Conservation (phyloP, 148 eudicot species). For the Vaccinium macrocarpon region DNA sequence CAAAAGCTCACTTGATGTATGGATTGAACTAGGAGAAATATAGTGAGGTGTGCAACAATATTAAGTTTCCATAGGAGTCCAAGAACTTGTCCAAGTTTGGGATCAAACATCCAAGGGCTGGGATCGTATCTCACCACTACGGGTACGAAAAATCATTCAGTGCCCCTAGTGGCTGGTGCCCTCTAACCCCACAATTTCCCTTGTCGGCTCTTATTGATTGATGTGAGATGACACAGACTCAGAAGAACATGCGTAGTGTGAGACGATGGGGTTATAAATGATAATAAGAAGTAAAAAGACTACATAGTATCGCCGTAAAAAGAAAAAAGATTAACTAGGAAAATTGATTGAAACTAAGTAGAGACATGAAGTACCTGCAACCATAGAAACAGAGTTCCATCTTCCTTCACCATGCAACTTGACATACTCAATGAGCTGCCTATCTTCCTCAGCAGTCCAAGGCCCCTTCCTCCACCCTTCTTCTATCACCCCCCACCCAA, state of each 20-base stretch:
- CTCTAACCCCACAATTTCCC: not conserved
- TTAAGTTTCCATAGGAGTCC: not conserved
- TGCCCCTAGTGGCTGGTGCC: not conserved
- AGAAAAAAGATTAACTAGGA: not conserved
- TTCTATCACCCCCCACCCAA: conserved; percentile 56
- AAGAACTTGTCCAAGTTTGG: not conserved
- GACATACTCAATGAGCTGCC: conserved; percentile 65
- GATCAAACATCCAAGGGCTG: not conserved
- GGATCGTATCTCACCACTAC: no score
- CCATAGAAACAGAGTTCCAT: conserved; percentile 82
- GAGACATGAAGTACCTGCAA: conserved; percentile 39
- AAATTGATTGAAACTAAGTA: not conserved
- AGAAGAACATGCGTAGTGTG: not conserved
- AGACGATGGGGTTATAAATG: not conserved
- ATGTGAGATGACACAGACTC: not conserved
- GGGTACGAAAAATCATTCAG: no score
- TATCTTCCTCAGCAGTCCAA: conserved; percentile 88
- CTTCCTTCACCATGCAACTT: conserved; percentile 83
- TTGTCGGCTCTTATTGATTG: not conserved
- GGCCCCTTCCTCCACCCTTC: conserved; percentile 91
- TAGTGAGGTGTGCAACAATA: not conserved
- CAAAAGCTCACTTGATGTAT: not conserved
- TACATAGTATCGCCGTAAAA: not conserved
- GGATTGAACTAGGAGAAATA: not conserved
- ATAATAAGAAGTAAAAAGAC: not conserved